Base-by-base conservation (phyloP, 495 filamentous ascomycete genomes). In the Aspergillus nanangensis region DNA sequence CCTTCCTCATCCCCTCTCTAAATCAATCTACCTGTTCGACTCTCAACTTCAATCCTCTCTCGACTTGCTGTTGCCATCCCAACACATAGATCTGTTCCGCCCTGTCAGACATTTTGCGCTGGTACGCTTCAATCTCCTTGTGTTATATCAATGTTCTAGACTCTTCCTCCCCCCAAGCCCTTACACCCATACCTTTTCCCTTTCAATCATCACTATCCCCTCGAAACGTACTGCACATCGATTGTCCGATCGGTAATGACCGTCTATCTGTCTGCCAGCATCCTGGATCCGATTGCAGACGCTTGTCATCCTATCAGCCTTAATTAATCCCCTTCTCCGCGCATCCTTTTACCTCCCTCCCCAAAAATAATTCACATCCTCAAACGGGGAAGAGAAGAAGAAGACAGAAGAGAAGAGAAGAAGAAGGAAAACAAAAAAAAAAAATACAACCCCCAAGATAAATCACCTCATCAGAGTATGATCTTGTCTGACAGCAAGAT, bases 401-500 rank as follows among this genome's bases (percentile, higher is more conserved):
- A 40, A 21, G 19, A 21, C 7, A 29, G 22, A 24, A 18, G 33
- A 18, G 24, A 44, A 18, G 17, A 35, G 14, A 38, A 25, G 3
- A 11, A 8, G 21, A n/a, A 37, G 11, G 23, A 9, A 21, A 38
- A 38, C 33, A 7, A 36, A 5, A 36, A 23, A 32, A n/a, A 48
- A 14, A 22, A 5, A 7, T 17, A 22, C 39, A 29, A 27, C 23
- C 31, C 34, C 10, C 23, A 15, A 19, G 21, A 24, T 25, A 25
- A 44, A 14, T 33, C 3, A 31, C 9, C 22, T 22, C 15, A 20
- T 46, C 44, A 55, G 59, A 66, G 54, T 50, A 69, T 71, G 67
- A 60, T 53, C 58, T 57, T 59, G 55, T 58, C 56, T 50, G 59
- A 44, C 49, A 25, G 42, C 40, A 46, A 45, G 32, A 57, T 41